Evolutionary conservation across 2,329 filamentous ascomycete genomes (phyloP), one percentile per base, ranked within the genome.

Genomic region (Chrysoporthe deuterocubensis): DNA sequence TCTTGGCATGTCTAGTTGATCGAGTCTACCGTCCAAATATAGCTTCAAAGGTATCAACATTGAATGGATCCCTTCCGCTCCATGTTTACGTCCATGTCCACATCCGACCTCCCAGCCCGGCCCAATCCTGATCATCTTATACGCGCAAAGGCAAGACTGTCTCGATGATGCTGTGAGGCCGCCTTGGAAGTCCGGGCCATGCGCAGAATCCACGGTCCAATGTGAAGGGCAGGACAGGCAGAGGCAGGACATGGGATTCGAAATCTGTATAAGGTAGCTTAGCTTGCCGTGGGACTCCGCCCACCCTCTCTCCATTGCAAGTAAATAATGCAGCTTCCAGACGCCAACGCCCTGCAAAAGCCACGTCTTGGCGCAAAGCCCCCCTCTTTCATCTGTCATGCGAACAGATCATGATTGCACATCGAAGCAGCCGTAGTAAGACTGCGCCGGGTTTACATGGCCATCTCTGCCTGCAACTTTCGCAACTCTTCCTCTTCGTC

Each of bases 391-490:
- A 37, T 50, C 42, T 58, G 46, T 11, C 65, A 43, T 34, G 46
- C n/a, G 16, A 42, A 14, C 40, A 56, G 48, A 44, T 40, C 26
- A 32, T 69, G n/a, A 34, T 52, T 34, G 14, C 57, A 48, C 42
- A 42, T 21, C 44, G 40, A 34, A 52, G 14, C 50, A 58, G 43
- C 57, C 34, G 3, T 68, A 32, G 43, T 34, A 26, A 21, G 46
- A 34, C 59, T 32, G 44, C 37, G 21, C 56, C 42, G 8, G 54
- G 9, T 37, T 85, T 76, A 97, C 91, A 97, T 97, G 72, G 94
- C 94, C 95, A 98, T 98, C 81, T 97, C 95, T 46, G 93, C 94
- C 78, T 97, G 94, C 73, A 99, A 81, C 82, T 96, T 97, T 80
- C 91, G 89, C 76, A 98, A 84, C 82, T 98, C 95, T 75, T 91